Evolutionary conservation across 1,139 yeast species (phyloP).

Genomic region (Candida albicans): DNA sequence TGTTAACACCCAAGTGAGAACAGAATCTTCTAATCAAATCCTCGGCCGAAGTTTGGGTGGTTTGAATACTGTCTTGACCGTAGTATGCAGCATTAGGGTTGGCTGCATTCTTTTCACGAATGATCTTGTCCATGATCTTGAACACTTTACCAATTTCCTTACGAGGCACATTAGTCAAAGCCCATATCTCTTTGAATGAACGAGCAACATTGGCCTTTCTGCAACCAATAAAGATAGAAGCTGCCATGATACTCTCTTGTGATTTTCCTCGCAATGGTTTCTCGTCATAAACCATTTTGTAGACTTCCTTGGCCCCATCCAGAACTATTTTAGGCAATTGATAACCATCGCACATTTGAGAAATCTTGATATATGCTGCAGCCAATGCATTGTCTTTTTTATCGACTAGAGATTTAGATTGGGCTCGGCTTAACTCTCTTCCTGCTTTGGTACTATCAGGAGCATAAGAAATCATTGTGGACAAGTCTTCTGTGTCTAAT

Average conservation of each 20-base stretch:
- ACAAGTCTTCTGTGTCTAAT: conserved; percentile 86
- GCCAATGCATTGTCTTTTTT: conserved; percentile 84
- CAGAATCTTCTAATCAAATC: conserved; percentile 95
- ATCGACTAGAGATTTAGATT: conserved; percentile 81
- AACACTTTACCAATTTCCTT: conserved; percentile 91
- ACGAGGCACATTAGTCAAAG: conserved; percentile 88
- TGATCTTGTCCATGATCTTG: conserved; percentile 74
- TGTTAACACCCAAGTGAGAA: conserved; percentile 85
- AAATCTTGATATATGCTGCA: conserved; percentile 85
- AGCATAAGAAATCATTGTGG: conserved; percentile 87
- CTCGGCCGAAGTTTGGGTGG: conserved; percentile 90
- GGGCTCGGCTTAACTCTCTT: conserved; percentile 86
- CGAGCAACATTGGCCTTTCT: conserved; percentile 93
- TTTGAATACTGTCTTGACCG: conserved; percentile 61
- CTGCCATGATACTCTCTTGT: conserved; percentile 94
- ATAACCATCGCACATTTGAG: conserved; percentile 97
- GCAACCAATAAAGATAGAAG: conserved; percentile 92
- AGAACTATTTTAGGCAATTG: conserved; percentile 93
- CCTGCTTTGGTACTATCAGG: conserved; percentile 78
- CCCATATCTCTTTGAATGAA: conserved; percentile 94
- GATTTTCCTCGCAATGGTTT: conserved; percentile 86
- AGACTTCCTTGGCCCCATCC: conserved; percentile 97
- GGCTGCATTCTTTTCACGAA: conserved; percentile 62
- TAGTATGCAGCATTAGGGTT: conserved; percentile 38
- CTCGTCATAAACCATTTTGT: conserved; percentile 88